Evolutionary conservation across 306 rosid species (phyloP).

Genomic region (Pyrus betulifolia): DNA sequence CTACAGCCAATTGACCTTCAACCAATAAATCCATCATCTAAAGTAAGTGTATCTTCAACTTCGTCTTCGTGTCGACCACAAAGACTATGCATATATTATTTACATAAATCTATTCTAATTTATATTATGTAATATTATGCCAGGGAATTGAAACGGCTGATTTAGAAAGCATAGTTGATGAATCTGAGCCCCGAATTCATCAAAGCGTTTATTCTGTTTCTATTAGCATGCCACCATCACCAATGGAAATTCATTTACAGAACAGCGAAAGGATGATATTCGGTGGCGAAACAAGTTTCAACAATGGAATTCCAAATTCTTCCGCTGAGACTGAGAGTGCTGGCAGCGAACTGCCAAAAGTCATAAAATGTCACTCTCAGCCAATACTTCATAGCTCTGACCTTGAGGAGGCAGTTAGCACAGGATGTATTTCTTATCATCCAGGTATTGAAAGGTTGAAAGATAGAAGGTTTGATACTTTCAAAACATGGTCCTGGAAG

Average conservation of each 20-base stretch:
- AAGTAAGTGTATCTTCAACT: conserved; percentile 28
- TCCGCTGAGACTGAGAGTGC: not conserved
- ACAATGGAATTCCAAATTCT: conserved; percentile 12
- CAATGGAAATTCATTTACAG: conserved; percentile 22
- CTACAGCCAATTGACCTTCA: conserved; percentile 17
- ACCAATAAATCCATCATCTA: conserved; percentile 12
- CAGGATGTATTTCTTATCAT: conserved; percentile 5
- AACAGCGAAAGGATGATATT: conserved; percentile 28
- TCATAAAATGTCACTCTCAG: conserved; percentile 54
- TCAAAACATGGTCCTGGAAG: conserved; percentile 74
- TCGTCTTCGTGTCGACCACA: too few relatives aligned
- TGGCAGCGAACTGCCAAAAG: conserved; percentile 14
- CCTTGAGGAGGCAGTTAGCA: conserved; percentile 3
- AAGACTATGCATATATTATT: too few relatives aligned
- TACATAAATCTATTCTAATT: too few relatives aligned
- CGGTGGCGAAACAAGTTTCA: conserved; percentile 28
- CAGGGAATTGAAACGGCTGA: conserved; percentile 35
- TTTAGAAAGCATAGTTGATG: conserved; percentile 16
- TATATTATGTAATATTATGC: not conserved
- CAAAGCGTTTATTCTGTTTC: conserved; percentile 48
- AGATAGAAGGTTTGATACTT: conserved; percentile 65
- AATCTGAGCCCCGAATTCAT: conserved; percentile 30
- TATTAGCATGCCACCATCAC: conserved; percentile 70
- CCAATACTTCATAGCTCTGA: conserved; percentile 43
- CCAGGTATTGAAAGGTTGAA: conserved; percentile 30